Evolutionary conservation across 176 grass and related monocot genomes (phyloP).

Genomic region (bread wheat (Triticum aestivum)): DNA sequence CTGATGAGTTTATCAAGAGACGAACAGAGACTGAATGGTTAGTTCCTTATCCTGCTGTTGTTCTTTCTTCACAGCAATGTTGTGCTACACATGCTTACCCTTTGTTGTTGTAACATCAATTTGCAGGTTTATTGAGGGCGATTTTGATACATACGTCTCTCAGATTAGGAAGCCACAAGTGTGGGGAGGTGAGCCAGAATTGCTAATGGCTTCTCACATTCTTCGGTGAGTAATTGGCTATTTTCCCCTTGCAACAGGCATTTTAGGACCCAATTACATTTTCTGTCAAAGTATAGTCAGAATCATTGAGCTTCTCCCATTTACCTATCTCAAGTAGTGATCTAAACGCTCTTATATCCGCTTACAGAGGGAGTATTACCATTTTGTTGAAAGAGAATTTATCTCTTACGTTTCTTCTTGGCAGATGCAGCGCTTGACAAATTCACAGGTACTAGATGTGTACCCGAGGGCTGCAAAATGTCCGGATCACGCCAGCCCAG

Average conservation of each 20-base stretch:
- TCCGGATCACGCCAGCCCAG: not conserved
- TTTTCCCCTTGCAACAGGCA: not conserved
- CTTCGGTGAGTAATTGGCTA: constrained; percentile 50
- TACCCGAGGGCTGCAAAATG: not conserved
- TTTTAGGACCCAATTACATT: not conserved
- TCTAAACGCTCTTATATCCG: no score
- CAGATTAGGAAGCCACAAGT: constrained; percentile 69
- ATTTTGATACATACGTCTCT: constrained; percentile 63
- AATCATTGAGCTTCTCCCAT: no score
- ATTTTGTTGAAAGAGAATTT: no score
- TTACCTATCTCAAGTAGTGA: no score
- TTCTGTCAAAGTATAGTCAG: no score
- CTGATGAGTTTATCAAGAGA: constrained; percentile 70
- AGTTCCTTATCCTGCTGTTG: not conserved
- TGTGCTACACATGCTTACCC: not conserved
- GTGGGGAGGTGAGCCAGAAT: constrained; percentile 78
- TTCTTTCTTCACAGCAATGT: not conserved
- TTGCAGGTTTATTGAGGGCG: constrained; percentile 68
- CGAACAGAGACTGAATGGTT: constrained; percentile 62
- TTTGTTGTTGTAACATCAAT: not conserved
- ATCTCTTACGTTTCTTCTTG: no score
- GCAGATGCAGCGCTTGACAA: no score
- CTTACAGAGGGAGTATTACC: no score
- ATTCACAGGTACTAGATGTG: no score
- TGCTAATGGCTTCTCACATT: constrained; percentile 80